These are phyloP conservation scores for Carnegiea gigantea DNA, from an alignment of 179 eudicot genomes.

Conservation along the genomic window DNA sequence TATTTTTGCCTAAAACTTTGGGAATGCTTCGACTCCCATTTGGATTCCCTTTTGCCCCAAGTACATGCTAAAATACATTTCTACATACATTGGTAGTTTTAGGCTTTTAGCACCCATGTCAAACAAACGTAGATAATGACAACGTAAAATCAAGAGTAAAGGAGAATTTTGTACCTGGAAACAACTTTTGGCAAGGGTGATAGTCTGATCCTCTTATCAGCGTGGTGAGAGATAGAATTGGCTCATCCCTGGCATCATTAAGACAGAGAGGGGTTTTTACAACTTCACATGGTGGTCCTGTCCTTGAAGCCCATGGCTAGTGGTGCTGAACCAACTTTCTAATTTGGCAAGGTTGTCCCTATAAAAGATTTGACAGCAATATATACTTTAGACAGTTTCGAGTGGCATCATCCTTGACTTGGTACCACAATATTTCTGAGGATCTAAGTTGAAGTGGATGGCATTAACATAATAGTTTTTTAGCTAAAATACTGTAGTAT, in stretches of 20 bases:
- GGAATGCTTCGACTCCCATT: not conserved
- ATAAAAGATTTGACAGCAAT: constrained; percentile 11
- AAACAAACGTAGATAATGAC: constrained; percentile 5
- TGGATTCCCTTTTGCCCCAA: not conserved
- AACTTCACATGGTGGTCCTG: constrained; percentile 28
- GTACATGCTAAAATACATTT: not conserved
- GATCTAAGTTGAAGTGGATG: not conserved
- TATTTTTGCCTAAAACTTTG: not conserved
- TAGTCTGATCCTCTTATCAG: constrained; percentile 15
- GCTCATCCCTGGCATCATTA: constrained; percentile 15
- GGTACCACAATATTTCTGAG: constrained; percentile 23
- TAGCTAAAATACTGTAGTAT: not conserved
- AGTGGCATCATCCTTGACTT: constrained; percentile 24
- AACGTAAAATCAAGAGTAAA: constrained; percentile 17
- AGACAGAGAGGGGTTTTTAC: constrained; percentile 12
- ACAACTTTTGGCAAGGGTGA: constrained; percentile 6
- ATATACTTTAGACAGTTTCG: constrained; percentile 8
- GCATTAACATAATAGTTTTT: no score
- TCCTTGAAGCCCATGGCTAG: constrained; percentile 9
- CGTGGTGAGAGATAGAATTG: not conserved
- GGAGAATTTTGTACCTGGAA: constrained; percentile 19
- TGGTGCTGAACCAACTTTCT: constrained; percentile 18
- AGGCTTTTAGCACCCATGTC: not conserved
- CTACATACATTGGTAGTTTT: not conserved
- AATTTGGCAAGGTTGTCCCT: constrained; percentile 3